A percentile compares a stretch with the other conserved stretches of the same genome.
Conservation (phyloP, 2,329 filamentous ascomycete species). For the Pseudogymnoascus sp. region DNA sequence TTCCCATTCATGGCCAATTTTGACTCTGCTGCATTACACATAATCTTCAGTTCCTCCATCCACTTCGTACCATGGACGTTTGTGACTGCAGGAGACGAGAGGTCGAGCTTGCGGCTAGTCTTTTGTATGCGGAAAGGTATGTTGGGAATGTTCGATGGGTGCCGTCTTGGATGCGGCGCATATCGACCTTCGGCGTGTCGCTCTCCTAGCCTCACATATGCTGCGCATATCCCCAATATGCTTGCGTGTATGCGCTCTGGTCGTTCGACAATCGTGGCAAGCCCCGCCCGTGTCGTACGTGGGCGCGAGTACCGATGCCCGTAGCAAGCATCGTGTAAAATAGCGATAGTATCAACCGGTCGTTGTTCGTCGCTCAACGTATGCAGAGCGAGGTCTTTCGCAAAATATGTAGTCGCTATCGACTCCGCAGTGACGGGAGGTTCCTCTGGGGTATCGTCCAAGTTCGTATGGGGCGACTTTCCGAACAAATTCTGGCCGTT, state of each 20-base stretch:
- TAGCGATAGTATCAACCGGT: constrained; percentile 62
- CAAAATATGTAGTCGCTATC: constrained; percentile 29
- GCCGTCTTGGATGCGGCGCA: constrained; percentile 57
- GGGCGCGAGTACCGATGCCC: constrained; percentile 86
- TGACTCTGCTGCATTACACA: constrained; percentile 75
- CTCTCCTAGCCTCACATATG: constrained; percentile 84
- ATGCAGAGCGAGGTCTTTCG: constrained; percentile 26
- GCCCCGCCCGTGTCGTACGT: constrained; percentile 61
- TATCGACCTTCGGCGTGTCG: constrained; percentile 65
- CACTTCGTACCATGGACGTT: constrained; percentile 86
- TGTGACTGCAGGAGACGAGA: constrained; percentile 71
- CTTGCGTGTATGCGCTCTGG: constrained; percentile 85
- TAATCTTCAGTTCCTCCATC: constrained; percentile 83
- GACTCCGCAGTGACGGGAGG: constrained; percentile 41
- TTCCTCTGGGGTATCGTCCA: constrained; percentile 26
- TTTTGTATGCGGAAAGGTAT: constrained; percentile 81
- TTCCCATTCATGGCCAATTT: constrained; percentile 71
- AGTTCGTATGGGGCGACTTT: constrained; percentile 34
- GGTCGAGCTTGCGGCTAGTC: constrained; percentile 61
- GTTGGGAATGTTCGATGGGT: constrained; percentile 39
- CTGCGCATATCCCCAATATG: constrained; percentile 72
- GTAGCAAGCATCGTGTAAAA: constrained; percentile 91
- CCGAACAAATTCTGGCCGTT: constrained; percentile 29
- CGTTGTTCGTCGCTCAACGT: constrained; percentile 18
- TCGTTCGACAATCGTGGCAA: constrained; percentile 82